These are phyloP conservation scores for Globisporangium emineosum DNA, from an alignment of 352 stramenopile species.

Conservation along the genomic window DNA sequence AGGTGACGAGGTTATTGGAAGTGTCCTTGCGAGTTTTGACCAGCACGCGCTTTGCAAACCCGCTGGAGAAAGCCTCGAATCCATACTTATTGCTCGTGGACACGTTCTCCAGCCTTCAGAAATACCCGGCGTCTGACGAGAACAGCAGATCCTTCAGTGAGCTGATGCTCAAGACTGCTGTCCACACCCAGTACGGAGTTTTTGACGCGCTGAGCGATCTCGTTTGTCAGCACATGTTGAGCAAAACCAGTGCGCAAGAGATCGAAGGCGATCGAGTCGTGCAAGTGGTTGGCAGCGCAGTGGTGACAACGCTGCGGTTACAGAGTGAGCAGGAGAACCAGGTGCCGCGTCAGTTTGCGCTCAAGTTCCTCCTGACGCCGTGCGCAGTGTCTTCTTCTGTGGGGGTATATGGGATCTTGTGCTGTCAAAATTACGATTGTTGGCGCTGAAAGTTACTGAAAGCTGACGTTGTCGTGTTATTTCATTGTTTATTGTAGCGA, in stretches of 20 bases:
- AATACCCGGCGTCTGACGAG: constrained; percentile 24
- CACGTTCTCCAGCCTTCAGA: constrained; percentile 32
- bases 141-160: constrained; percentile 14
- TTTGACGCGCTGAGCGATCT: constrained; percentile 37
- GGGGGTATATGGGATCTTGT: constrained; percentile 6
- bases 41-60: constrained; percentile 12
- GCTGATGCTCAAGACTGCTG: constrained; percentile 31
- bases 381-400: constrained; percentile 23
- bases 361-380: constrained; percentile 27
- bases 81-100: constrained; percentile 53
- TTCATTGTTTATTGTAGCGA: not conserved
- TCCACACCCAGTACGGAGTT: constrained; percentile 19
- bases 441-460: not conserved
- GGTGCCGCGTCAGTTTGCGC: constrained; percentile 24
- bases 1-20: constrained; percentile 40
- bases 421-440: not conserved
- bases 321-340: constrained; percentile 4
- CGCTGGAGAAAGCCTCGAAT: constrained; percentile 25
- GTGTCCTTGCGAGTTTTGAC: constrained; percentile 38
- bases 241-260: not conserved
- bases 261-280: constrained; percentile 24
- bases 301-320: constrained; percentile 20
- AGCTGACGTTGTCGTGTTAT: not conserved
- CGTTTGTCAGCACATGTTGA: constrained; percentile 20
- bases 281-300: constrained; percentile 26